Base-by-base conservation (phyloP, 176 grass and related monocot genomes). In the Coix lacrymajobi region DNA sequence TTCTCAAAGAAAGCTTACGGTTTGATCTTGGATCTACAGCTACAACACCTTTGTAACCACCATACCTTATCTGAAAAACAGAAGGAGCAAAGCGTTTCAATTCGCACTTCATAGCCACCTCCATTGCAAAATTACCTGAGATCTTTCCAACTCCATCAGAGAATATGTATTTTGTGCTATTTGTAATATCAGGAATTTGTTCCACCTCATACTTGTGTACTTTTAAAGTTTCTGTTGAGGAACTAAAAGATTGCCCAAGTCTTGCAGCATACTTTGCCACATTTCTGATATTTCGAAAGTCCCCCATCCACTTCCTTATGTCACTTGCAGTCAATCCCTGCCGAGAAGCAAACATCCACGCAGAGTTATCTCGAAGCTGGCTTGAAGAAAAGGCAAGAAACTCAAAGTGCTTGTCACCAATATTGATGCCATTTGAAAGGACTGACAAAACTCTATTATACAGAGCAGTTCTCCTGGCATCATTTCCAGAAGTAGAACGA, bases 351-450 rank as follows among this genome's bases (percentile, higher is more conserved):
- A 98, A 98, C 92, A 98, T 95, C 96, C 96, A 98, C 65, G 90
- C 84, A 70, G 96, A 95, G 69, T 91, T 94, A 73, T 98, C 96
- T 77, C 96, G 89, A 65, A 98, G 85, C 82, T 98, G 96, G 76
- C 90, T 98, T 66, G 96, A 95, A 75, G 96, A 98, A 73, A 98
- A 98, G 14, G 96, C 96, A 71, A 98, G 96, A 88, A 98, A 98
- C 62, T 93, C 88, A 62, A 93, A 98, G 44, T 98, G 90, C 82
- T 93, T 93, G 56, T 77, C 82, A 65, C 92, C 92, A 72, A 98
- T 85, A 63, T 62, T 84, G 25, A 98, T 93, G 52, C 96, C 92
- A 76, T 98, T 84, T 83, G 64, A 82, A 75, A 98, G 64, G 66
- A 92, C 88, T 3, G 88, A 91, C 8, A 95, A 24, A 85, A 95